Base-by-base conservation (phyloP, 2,329 filamentous ascomycete genomes). In the Balansia obtecta region DNA sequence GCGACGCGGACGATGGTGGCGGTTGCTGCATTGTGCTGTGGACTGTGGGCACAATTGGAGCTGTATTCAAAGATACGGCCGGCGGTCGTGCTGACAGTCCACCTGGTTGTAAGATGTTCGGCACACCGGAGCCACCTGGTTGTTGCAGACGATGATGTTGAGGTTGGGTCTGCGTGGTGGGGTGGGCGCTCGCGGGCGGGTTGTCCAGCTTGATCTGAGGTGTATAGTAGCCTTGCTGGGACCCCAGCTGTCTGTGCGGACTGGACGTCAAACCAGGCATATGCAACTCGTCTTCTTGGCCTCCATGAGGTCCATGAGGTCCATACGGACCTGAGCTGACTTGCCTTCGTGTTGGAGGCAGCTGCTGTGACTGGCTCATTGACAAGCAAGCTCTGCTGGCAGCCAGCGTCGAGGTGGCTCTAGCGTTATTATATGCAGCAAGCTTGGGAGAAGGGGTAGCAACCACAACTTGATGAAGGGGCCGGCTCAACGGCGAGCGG, bases 31-130 rank as follows among this genome's bases (percentile, higher is more conserved):
- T 64, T 51, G 69, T 57, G 55, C 63, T 61, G 55, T 72, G 71
- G 65, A 77, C 70, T 55, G 71, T 70, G 56, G 73, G 67, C 51
- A 76, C 54, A 50, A 66, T 65, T 48, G 73, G 70, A 51, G 71
- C 71, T 18, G 71, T 68, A 60, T 70, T 72, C 54, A 69, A 61
- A 48, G 67, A 66, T 55, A 73, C 61, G 46, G 54, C 56, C 38
- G 60, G 58, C 52, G 63, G 63, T 53, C 64, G 63, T 54, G 60
- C 59, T 51, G 59, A 60, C 60, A 69, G 61, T 57, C 74, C 74
- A 50, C 77, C 77, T 38, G 78, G 78, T 62, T 80, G 77, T 55
- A 81, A 71, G 50, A 78, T 69, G 66, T 78, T 79, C 60, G 77
- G 77, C 52, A 80, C 75, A 55, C 70, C 63, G 51, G 69, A 71